A percentile compares a stretch with the other conserved stretches of the same genome.
Conservation (phyloP, 768 basidiomycete species). For the Boletus rex-veris region DNA sequence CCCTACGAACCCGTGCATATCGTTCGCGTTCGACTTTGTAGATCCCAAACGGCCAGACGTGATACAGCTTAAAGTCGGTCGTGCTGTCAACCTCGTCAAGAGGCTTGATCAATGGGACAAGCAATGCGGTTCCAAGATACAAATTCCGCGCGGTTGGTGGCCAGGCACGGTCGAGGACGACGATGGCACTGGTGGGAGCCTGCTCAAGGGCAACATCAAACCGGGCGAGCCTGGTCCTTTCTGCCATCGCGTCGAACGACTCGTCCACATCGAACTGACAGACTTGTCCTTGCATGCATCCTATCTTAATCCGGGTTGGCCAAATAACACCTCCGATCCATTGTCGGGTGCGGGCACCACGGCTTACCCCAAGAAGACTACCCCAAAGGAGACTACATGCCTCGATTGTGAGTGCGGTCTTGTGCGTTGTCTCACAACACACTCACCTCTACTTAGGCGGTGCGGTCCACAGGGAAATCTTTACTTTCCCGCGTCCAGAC, state of each 20-base stretch:
- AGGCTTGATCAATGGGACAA: conserved; percentile 78
- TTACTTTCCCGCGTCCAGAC: conserved; percentile 58
- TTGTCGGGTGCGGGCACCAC: conserved; percentile 3
- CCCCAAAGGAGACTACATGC: conserved; percentile 31
- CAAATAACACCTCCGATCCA: conserved; percentile 32
- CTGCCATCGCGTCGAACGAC: conserved; percentile 73
- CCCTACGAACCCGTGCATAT: not conserved
- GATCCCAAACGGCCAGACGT: conserved; percentile 36
- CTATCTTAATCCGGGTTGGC: conserved; percentile 56
- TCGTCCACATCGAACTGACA: conserved; percentile 77
- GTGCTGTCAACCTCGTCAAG: conserved; percentile 68
- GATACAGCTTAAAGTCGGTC: conserved; percentile 75
- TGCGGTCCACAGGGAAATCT: conserved; percentile 71
- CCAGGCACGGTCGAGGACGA: conserved; percentile 51
- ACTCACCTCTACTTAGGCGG: conserved; percentile 41
- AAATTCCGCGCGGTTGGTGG: conserved; percentile 71
- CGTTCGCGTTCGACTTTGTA: conserved; percentile 10
- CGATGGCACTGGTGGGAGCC: conserved; percentile 35
- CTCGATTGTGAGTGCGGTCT: conserved; percentile 41
- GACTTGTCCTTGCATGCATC: conserved; percentile 58
- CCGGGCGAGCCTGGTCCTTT: conserved; percentile 59
- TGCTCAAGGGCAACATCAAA: conserved; percentile 64
- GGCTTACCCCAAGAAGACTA: conserved; percentile 13
- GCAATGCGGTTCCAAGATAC: conserved; percentile 75
- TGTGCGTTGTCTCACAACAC: not conserved